Evolutionary conservation across 2,329 filamentous ascomycete species (phyloP), one percentile per base, ranked within the genome.

Genomic region (Talaromyces piceae): DNA sequence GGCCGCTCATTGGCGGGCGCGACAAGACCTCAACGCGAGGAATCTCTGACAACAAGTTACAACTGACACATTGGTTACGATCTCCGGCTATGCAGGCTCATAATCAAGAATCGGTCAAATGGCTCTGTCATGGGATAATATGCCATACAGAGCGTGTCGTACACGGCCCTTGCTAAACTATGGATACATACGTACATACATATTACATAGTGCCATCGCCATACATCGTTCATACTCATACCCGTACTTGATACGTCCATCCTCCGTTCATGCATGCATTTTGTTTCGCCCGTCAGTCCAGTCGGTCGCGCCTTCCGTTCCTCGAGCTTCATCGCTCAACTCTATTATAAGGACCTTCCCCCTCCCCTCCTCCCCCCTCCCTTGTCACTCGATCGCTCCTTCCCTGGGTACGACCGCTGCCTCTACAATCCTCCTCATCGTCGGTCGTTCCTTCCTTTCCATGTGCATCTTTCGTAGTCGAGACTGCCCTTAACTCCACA

Each of bases 21-120:
- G 45, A 43, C 50, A 47, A 18, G n/a, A 39, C 25, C 23, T n/a
- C n/a, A 16, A 46, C 50, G 45, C 50, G 39, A 52, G 39, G 51
- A 53, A 45, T 50, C 27, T 41, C 46, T 39, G 52, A 18, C 47
- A 27, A 13, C 30, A 25, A 16, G 27, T 12, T 26, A n/a, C n/a
- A n/a, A n/a, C n/a, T n/a, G n/a, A n/a, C n/a, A n/a, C n/a, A n/a
- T n/a, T n/a, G n/a, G n/a, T n/a, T n/a, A n/a, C n/a, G n/a, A n/a
- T n/a, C n/a, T n/a, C n/a, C n/a, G n/a, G n/a, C n/a, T 28, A 28
- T 37, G 30, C 30, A 33, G n/a, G 30, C 30, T 11, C n/a, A n/a
- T n/a, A n/a, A 37, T 37, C 33, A 37, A 37, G 33, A 37, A 37
- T n/a, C n/a, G n/a, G n/a, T n/a, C n/a, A n/a, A n/a, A n/a, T n/a